These are phyloP conservation scores for Candida bentonensis DNA, from an alignment of 805 yeast genomes.

Conservation along the genomic window DNA sequence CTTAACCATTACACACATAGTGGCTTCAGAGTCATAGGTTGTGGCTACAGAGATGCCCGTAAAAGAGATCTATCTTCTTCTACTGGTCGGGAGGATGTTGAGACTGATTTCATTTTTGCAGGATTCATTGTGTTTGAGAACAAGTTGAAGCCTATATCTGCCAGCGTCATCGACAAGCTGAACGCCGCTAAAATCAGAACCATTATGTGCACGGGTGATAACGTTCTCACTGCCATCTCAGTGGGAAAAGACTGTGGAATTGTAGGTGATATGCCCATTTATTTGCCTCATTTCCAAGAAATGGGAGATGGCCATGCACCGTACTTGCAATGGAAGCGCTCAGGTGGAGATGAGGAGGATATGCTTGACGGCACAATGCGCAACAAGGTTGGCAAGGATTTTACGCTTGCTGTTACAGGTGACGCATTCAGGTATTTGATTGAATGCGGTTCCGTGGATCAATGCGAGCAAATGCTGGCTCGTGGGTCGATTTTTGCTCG, in stretches of 20 bases:
- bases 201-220: conserved; percentile 97
- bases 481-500: conserved; percentile 76
- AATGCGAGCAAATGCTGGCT: conserved; percentile 46
- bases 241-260: conserved; percentile 79
- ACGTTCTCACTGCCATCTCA: conserved; percentile 83
- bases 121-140: conserved; percentile 93
- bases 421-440: conserved; percentile 74
- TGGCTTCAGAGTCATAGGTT: conserved; percentile 91
- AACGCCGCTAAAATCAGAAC: conserved; percentile 63
- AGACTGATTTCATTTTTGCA: conserved; percentile 51
- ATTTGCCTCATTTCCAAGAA: conserved; percentile 54
- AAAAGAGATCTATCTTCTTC: conserved; percentile 56
- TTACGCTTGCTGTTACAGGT: conserved; percentile 79
- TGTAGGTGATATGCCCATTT: conserved; percentile 35
- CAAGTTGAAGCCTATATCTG: conserved; percentile 62
- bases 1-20: conserved; percentile 79
- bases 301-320: conserved; percentile 3
- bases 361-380: conserved; percentile 49
- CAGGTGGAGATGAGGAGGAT: conserved; percentile 29
- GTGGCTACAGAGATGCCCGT: conserved; percentile 61
- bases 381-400: conserved; percentile 30
- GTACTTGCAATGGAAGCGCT: conserved; percentile 6
- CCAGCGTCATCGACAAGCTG: conserved; percentile 43
- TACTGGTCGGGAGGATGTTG: conserved; percentile 47
- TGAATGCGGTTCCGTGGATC: conserved; percentile 29